Evolutionary conservation across 2,329 filamentous ascomycete species (phyloP), one percentile per base, ranked within the genome.

Genomic region (Macrophomina phaseolina): DNA sequence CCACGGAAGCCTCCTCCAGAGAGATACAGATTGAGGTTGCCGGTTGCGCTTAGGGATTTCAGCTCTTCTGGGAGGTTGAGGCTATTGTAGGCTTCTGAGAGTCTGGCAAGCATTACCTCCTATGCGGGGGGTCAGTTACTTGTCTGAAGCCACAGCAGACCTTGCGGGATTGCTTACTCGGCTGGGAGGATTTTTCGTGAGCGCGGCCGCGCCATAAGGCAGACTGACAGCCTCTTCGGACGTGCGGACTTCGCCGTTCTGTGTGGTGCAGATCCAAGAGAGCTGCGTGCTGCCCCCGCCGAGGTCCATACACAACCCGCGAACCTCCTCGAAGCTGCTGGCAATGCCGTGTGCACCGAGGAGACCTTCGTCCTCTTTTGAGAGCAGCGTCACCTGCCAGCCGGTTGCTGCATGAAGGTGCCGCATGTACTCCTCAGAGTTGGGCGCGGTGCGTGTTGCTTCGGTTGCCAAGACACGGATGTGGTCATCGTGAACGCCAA

Each of bases 1-100:
- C 94, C 94, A 42, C 94, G 85, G 75, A 97, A 97, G 0, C 94
- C 94, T 30, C 94, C 94, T 51, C 94, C 94, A 69, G 91, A 97
- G 67, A 97, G 88, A 76, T 94, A 97, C 8, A 97, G 82, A 40
- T 90, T 87, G 67, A 93, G 83, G 4, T 85, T 85, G 1, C 81
- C 82, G 1, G 81, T 72, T 7, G 45, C 36, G 18, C 28, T n/a
- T 4, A 38, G 46, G 9, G 48, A 42, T 14, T 42, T 23, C 23
- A 89, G 77, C 16, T 83, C 79, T 12, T 79, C 74, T 0, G 94
- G 87, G 0, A 91, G 78, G 5, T 83, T 78, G 4, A 91, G 79
- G 34, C 80, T 76, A 16, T 80, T 76, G 67, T 91, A 91, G 1
- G 91, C 89, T 11, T 81, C 78, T 49, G 81, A 81, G 76, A 95